These are phyloP conservation scores for Hebeloma cylindrosporum DNA, from an alignment of 768 basidiomycete genomes.

Conservation along the genomic window DNA sequence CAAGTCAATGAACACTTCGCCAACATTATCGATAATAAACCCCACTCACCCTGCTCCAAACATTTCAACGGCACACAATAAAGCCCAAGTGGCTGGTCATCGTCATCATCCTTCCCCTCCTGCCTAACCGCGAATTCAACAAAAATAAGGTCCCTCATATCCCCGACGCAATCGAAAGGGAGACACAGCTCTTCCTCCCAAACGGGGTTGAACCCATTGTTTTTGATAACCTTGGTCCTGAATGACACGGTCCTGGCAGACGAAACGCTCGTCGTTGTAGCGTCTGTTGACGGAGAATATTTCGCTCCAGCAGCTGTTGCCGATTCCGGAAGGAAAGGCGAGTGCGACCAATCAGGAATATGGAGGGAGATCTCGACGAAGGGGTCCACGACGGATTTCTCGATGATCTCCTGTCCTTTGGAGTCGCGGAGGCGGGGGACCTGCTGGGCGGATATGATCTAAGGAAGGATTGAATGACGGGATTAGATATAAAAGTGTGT, in stretches of 20 bases:
- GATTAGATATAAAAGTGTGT: neutral
- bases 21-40: neutral
- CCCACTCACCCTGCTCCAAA: constrained; percentile 65
- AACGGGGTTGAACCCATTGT: constrained; percentile 91
- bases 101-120: constrained; percentile 53
- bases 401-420: constrained; percentile 56
- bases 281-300: constrained; percentile 22
- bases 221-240: constrained; percentile 66
- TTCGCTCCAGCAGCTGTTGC: constrained; percentile 13
- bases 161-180: constrained; percentile 70
- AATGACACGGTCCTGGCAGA: constrained; percentile 47
- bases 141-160: constrained; percentile 82
- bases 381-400: constrained; percentile 62
- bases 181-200: constrained; percentile 75
- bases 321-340: constrained; percentile 27
- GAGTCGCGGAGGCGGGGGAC: constrained; percentile 73
- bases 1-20: neutral
- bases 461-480: neutral
- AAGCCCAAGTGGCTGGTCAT: constrained; percentile 65
- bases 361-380: constrained; percentile 81
- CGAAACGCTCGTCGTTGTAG: constrained; percentile 25
- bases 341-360: constrained; percentile 65
- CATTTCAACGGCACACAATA: constrained; percentile 75
- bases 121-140: constrained; percentile 75
- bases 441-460: constrained; percentile 84